Conservation (phyloP, 2,329 filamentous ascomycete species). For the Colletotrichum simmondsii region DNA sequence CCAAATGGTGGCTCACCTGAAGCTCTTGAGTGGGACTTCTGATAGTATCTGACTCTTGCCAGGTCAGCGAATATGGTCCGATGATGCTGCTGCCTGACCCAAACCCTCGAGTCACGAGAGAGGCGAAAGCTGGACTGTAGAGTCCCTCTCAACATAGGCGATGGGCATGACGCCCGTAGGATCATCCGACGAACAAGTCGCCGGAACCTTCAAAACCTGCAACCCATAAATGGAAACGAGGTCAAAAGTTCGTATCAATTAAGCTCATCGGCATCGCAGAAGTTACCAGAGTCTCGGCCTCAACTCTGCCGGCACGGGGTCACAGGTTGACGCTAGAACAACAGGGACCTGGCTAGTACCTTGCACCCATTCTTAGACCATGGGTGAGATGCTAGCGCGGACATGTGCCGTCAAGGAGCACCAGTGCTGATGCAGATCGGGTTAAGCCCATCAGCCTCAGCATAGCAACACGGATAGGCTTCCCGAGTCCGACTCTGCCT, state of each 20-base stretch:
- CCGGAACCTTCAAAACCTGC: neutral
- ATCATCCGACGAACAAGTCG: neutral
- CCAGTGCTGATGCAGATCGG: conserved; percentile 3
- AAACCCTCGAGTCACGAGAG: neutral
- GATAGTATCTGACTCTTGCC: neutral
- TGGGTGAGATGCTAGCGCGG: neutral
- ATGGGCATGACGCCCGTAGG: neutral
- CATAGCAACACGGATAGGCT: neutral
- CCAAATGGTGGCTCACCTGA: conserved; percentile 1
- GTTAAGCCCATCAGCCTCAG: neutral
- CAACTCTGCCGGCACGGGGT: conserved; percentile 5
- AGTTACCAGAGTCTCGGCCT: conserved; percentile 3
- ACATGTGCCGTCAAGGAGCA: neutral
- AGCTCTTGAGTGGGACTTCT: neutral
- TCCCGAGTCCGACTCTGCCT: conserved; percentile 1
- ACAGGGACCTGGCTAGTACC: conserved; percentile 7
- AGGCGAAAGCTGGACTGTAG: neutral
- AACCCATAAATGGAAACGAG: conserved; percentile 1
- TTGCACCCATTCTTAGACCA: conserved; percentile 23
- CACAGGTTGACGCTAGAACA: neutral
- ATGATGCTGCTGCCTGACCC: neutral
- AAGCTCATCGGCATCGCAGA: neutral
- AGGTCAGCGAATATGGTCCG: neutral
- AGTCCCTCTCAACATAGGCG: neutral
- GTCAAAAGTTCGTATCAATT: neutral